Base-by-base conservation (phyloP, 441 rosid genomes). In the Manihot esculenta region DNA sequence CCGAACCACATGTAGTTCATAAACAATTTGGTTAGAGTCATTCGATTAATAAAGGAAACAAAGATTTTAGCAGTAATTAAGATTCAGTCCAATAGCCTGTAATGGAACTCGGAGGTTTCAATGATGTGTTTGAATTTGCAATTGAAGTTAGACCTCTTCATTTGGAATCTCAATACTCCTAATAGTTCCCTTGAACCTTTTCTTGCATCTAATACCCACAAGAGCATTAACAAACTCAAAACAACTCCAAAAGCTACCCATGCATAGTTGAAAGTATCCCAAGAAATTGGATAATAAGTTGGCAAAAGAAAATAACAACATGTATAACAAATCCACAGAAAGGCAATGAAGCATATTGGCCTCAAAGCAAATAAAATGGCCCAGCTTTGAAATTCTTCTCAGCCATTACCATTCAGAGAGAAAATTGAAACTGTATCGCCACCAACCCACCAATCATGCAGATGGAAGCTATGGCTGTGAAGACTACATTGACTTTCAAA, bases 361-460 rank as follows among this genome's bases (percentile, higher is more conserved):
- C 85, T 80, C 92, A n/a, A n/a, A n/a, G n/a, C 75, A 88, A 30
- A 65, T 81, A 86, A 66, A 86, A 86, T 5, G 90, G 92, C 0
- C 90, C 88, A 0, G 88, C 75, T 33, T 82, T 80, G 72, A 88
- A 86, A 55, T 83, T 66, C 75, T 80, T 68, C 79, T 88, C 88
- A 0, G 49, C 62, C 87, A 84, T 88, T 0, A 84, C 84, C 72
- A 84, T 76, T 76, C 90, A n/a, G 79, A 9, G 85, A 81, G 23
- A 84, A 86, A 44, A 86, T 86, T 5, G 88, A 87, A 38, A 86
- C 81, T 3, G 84, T 87, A 1, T 86, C 84, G 8, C 90, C 87
- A 0, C 90, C 88, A 15, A 86, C 88, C 92, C 92, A 88, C 92
- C 87, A 10, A 84, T 86, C 20, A 87, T 86, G 49, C 85, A 74